phyloP scores from a whole-genome alignment of 1,284 basidiomycete species.

The Fomitopsis schrenkii region DNA sequence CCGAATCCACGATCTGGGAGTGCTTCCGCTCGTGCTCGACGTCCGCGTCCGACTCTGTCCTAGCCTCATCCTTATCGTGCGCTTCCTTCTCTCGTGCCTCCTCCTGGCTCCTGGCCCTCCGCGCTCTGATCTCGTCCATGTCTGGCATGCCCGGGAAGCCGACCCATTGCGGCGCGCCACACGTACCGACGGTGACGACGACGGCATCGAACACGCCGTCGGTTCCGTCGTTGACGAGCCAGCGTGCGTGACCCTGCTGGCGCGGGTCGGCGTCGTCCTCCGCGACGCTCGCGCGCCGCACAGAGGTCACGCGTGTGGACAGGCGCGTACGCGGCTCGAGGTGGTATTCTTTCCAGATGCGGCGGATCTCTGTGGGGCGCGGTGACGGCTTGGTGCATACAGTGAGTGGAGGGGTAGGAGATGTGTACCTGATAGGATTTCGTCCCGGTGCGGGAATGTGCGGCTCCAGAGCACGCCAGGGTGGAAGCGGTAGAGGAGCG shows the following conservation, averaged over 20 bases:
- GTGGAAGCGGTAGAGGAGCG: conserved; percentile 52
- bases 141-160: conserved; percentile 44
- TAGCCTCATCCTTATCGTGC: conserved; percentile 1
- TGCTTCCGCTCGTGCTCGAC: conserved; percentile 3
- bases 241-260: conserved; percentile 37
- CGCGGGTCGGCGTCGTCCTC: conserved; percentile 22
- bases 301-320: conserved; percentile 37
- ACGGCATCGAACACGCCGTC: conserved; percentile 55
- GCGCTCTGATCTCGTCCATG: conserved; percentile 8
- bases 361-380: conserved; percentile 37
- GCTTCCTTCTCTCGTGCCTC: conserved; percentile 10
- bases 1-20: background rate
- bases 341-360: conserved; percentile 52
- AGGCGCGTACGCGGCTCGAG: conserved; percentile 49
- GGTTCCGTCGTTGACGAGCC: conserved; percentile 48
- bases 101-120: conserved; percentile 2
- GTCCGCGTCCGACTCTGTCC: background rate
- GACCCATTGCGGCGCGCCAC: conserved; percentile 49
- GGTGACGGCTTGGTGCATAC: background rate
- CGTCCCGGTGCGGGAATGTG: conserved; percentile 49
- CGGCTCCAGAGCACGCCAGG: conserved; percentile 41
- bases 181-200: conserved; percentile 55
- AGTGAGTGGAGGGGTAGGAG: background rate
- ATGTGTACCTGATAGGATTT: conserved; percentile 44
- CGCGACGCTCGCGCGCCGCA: conserved; percentile 24